phyloP scores from a whole-genome alignment of 192 early-diverging fungal species.

The Haplosporangium gracile region DNA sequence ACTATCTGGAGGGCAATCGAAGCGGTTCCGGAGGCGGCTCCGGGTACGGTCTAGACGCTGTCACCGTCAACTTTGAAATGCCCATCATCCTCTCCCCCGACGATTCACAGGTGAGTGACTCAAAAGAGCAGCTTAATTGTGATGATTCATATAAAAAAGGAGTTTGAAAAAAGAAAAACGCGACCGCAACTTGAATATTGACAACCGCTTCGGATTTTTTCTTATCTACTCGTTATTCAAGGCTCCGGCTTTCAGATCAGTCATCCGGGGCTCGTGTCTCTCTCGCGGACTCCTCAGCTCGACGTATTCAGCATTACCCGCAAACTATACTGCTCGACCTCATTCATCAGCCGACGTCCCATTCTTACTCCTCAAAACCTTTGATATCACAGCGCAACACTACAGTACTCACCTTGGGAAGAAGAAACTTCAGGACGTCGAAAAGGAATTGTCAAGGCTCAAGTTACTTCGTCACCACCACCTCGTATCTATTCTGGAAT shows the following conservation, averaged over 20 bases:
- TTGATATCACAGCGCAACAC: slow-evolving; percentile 58
- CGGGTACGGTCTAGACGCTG: slow-evolving; percentile 44
- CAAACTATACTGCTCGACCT: slow-evolving; percentile 55
- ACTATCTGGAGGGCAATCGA: slow-evolving; percentile 32
- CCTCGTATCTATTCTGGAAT: slow-evolving; percentile 70
- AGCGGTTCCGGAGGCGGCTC: slow-evolving; percentile 35
- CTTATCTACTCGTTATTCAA: slow-evolving; percentile 9
- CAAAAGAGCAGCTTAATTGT: neutral
- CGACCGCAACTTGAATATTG: neutral
- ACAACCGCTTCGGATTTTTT: neutral
- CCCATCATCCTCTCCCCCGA: slow-evolving; percentile 55
- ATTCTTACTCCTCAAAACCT: slow-evolving; percentile 56
- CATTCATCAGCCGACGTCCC: slow-evolving; percentile 39
- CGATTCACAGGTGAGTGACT: slow-evolving; percentile 48
- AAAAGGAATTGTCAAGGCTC: slow-evolving; percentile 70
- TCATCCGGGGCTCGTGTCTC: slow-evolving; percentile 43
- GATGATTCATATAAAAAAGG: neutral
- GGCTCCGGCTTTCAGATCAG: slow-evolving; percentile 52
- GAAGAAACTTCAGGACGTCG: slow-evolving; percentile 68
- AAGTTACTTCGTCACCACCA: slow-evolving; percentile 70
- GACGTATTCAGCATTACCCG: slow-evolving; percentile 53
- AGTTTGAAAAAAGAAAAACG: neutral
- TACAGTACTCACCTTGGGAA: slow-evolving; percentile 68
- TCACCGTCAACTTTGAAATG: slow-evolving; percentile 54
- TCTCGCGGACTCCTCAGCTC: slow-evolving; percentile 47